Conservation (phyloP, 441 rosid genomes). For the Francoa sonchifolia region DNA sequence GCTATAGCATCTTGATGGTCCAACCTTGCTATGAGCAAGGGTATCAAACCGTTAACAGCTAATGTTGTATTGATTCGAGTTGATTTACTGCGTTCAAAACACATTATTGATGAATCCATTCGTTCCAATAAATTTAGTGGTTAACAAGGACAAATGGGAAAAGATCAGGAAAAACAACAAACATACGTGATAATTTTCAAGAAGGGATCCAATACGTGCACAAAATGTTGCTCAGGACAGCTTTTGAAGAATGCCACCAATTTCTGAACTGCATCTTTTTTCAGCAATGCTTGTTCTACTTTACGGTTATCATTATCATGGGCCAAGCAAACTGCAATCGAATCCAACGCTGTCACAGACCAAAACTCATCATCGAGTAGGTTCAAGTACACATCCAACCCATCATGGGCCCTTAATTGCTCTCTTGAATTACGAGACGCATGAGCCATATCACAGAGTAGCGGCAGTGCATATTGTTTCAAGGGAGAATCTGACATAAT, state of each 20-base stretch:
- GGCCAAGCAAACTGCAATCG: slow-evolving; percentile 95
- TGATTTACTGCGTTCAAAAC: slow-evolving; percentile 65
- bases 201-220: slow-evolving; percentile 94
- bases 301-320: slow-evolving; percentile 90
- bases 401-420: slow-evolving; percentile 91
- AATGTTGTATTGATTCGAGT: slow-evolving; percentile 75
- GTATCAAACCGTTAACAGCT: slow-evolving; percentile 93
- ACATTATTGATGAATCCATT: slow-evolving; percentile 1
- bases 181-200: slow-evolving; percentile 86
- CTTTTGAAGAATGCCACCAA: slow-evolving; percentile 81
- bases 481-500: slow-evolving; percentile 67
- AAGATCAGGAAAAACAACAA: neutral
- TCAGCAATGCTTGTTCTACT: slow-evolving; percentile 88
- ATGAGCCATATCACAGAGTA: slow-evolving; percentile 97
- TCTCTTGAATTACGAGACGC: slow-evolving; percentile 98
- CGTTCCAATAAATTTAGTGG: neutral
- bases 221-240: slow-evolving; percentile 92
- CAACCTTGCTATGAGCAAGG: slow-evolving; percentile 70
- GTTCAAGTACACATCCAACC: slow-evolving; percentile 85
- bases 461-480: slow-evolving; percentile 76
- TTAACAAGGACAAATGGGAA: neutral
- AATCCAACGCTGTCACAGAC: slow-evolving; percentile 90
- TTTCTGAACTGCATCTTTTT: slow-evolving; percentile 76
- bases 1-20: slow-evolving; percentile 98
- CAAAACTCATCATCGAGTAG: slow-evolving; percentile 78